Base-by-base conservation (phyloP, 1,139 yeast species). In the Diutina pseudorugosa region DNA sequence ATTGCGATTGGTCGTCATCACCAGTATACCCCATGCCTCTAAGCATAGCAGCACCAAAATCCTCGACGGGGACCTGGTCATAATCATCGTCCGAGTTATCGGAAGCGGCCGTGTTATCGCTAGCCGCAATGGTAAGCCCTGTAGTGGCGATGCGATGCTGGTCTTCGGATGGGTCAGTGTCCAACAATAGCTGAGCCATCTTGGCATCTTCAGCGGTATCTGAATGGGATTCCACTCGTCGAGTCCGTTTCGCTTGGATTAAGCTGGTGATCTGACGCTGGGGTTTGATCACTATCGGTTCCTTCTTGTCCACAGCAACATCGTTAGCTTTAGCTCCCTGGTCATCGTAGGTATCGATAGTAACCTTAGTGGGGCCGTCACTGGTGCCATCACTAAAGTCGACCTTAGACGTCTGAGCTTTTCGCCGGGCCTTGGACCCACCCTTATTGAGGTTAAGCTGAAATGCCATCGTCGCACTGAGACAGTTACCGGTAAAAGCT, bases 1-100 rank as follows among this genome's bases (percentile, higher is more conserved):
- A 52, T 30, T 57, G 14, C 59, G 61, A 9, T 53, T 55, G 11
- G 42, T 53, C 1, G 52, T 36, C 7, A 51, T 57, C 54, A 36
- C 55, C 48, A 47, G 64, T 66, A 76, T 77, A 74, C 2, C 79
- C 79, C 76, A 75, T 72, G 6, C 78, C 79, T 55, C 77, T 61
- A 21, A 75, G 59, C 52, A 73, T 69, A 0, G 96, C 97, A 4
- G 82, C 83, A 0, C 97, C 97, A 42, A 51, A 51, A 8, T 43
- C 51, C n/a, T 33, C 43, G 21, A 51, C 52, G 20, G 48, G 48
- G n/a, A 51, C 43, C 3, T 43, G 41, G 11, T 43, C 11, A 23
- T 43, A 43, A 27, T 51, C 52, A 4, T 27, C 30, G 7, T 30
- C 52, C 5, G 23, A 12, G 16, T 43, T 23, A 4, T 43, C 47